These are phyloP conservation scores for Kickxella alabastrina DNA, from an alignment of 192 early-diverging fungal species.

Conservation along the genomic window DNA sequence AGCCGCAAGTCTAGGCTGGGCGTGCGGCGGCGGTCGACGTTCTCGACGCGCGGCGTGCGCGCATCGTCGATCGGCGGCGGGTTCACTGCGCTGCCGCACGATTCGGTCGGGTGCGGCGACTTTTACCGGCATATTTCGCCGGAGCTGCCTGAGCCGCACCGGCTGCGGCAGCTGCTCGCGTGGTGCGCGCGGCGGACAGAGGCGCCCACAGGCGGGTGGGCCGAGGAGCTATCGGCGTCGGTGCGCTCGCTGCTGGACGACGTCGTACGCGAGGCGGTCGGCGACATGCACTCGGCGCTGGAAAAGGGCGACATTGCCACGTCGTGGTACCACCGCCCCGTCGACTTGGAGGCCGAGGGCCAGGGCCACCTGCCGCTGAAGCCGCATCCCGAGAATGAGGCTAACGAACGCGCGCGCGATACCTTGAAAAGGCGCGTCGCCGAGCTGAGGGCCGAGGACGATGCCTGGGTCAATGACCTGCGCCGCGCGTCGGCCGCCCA, in stretches of 20 bases:
- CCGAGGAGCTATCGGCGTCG: constrained; percentile 10
- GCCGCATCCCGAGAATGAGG: constrained; percentile 40
- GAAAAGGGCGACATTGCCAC: constrained; percentile 41
- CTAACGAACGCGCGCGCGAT: constrained; percentile 28
- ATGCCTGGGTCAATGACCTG: constrained; percentile 38
- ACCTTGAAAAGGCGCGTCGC: constrained; percentile 19
- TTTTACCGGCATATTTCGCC: constrained; percentile 67
- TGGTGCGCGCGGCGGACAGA: constrained; percentile 59
- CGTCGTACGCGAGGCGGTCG: constrained; percentile 28
- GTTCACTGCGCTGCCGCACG: constrained; percentile 59
- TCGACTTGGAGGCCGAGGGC: constrained; percentile 1
- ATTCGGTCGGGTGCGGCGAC: constrained; percentile 52
- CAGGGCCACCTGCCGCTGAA: constrained; percentile 7
- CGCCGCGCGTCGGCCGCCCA: constrained; percentile 32
- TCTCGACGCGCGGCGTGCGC: constrained; percentile 55
- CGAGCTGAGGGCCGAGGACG: constrained; percentile 16
- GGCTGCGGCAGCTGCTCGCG: constrained; percentile 62
- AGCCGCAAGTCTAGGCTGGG: constrained; percentile 35
- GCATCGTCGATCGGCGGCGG: constrained; percentile 58
- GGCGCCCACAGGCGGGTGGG: constrained; percentile 7
- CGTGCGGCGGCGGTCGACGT: constrained; percentile 51
- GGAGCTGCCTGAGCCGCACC: constrained; percentile 61
- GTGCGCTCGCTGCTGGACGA: constrained; percentile 25
- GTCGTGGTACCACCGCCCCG: constrained; percentile 49
- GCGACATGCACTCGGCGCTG: constrained; percentile 45